A percentile compares a stretch with the other conserved stretches of the same genome.
Conservation (phyloP, 2,329 filamentous ascomycete species). For the Cladosporium sp. region DNA sequence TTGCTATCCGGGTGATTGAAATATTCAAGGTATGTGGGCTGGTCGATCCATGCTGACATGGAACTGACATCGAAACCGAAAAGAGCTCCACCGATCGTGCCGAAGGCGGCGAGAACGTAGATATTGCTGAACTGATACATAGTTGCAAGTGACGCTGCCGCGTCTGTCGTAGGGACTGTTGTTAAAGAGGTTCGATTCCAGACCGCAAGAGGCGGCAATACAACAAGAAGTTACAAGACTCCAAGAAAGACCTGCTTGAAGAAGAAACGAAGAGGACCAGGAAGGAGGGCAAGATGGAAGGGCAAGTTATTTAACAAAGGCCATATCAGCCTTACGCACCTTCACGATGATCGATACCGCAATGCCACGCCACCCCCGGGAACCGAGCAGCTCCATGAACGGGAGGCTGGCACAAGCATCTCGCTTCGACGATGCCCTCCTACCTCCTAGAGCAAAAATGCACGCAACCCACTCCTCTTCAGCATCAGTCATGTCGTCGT, state of each 20-base stretch:
- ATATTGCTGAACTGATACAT: slow-evolving; percentile 48
- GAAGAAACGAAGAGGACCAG: too few relatives aligned
- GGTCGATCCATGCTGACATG: slow-evolving; percentile 57
- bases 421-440: neutral
- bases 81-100: slow-evolving; percentile 61
- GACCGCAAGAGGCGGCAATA: too few relatives aligned
- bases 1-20: slow-evolving; percentile 55
- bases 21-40: slow-evolving; percentile 59
- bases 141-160: neutral
- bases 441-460: too few relatives aligned
- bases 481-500: neutral
- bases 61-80: slow-evolving; percentile 78
- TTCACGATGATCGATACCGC: neutral
- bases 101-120: slow-evolving; percentile 55
- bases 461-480: neutral
- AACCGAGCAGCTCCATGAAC: neutral
- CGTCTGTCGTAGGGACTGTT: too few relatives aligned
- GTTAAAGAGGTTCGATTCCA: too few relatives aligned
- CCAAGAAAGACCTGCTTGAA: too few relatives aligned
- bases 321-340: too few relatives aligned
- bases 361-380: neutral
- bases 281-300: too few relatives aligned
- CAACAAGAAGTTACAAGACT: too few relatives aligned
- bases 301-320: too few relatives aligned
- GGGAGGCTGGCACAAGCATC: neutral